Evolutionary conservation across 73 alveolate genomes (phyloP).

Genomic region (Paramecium caudatum): DNA sequence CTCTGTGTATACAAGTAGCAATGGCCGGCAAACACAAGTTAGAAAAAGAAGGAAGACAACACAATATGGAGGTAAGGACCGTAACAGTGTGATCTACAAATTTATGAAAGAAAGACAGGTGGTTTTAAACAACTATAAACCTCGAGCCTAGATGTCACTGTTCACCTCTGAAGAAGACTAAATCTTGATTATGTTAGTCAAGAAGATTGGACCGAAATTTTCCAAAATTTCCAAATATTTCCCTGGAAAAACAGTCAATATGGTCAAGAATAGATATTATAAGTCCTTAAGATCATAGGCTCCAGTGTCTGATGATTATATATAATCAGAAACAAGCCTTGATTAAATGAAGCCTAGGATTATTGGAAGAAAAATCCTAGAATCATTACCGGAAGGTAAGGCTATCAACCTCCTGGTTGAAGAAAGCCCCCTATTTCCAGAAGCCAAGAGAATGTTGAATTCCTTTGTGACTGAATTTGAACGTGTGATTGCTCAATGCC

Average conservation of each 20-base stretch:
- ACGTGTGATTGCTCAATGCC: not conserved
- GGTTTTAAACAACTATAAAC: not conserved
- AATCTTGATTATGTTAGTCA: not conserved
- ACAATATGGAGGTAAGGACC: not conserved
- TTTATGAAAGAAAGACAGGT: not conserved
- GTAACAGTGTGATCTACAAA: conserved; percentile 11
- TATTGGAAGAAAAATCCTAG: not conserved
- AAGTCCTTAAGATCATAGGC: not conserved
- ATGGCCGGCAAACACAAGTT: not conserved
- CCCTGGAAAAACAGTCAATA: conserved; percentile 45
- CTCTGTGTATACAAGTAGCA: no score
- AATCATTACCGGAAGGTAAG: not conserved
- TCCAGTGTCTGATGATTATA: not conserved
- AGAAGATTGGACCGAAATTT: conserved; percentile 38
- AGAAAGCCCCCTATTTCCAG: conserved; percentile 31
- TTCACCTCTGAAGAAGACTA: conserved; percentile 26
- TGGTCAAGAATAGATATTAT: conserved; percentile 48
- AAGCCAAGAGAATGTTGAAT: not conserved
- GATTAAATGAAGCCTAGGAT: not conserved
- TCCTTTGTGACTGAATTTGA: not conserved
- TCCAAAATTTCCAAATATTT: not conserved
- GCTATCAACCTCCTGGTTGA: not conserved
- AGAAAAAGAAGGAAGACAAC: not conserved
- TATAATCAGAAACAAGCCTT: not conserved
- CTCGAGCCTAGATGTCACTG: not conserved